Conservation (phyloP, 805 yeast species). For the Myxozyma melibiosi region DNA sequence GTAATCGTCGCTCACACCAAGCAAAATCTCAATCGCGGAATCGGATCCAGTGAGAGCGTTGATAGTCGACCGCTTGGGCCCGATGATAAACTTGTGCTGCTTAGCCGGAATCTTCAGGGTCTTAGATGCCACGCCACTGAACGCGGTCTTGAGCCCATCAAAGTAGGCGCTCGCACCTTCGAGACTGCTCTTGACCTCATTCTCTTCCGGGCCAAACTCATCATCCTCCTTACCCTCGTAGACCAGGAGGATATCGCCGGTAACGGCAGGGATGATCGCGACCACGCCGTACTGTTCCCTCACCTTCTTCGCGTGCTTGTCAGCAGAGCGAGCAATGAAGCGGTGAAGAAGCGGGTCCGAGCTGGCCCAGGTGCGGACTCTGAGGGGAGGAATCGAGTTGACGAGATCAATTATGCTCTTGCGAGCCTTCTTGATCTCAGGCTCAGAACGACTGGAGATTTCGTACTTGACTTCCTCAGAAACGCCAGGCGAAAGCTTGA, state of each 20-base stretch:
- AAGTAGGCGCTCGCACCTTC: conserved; percentile 57
- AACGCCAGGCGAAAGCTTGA: conserved; percentile 52
- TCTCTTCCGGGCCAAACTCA: conserved; percentile 65
- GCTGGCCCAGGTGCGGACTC: conserved; percentile 58
- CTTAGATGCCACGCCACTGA: conserved; percentile 47
- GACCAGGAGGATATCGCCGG: conserved; percentile 58
- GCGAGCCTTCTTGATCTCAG: conserved; percentile 62
- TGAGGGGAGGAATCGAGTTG: conserved; percentile 69
- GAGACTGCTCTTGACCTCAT: conserved; percentile 60
- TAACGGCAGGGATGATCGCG: conserved; percentile 54
- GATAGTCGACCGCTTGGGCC: conserved; percentile 64
- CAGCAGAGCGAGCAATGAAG: conserved; percentile 49
- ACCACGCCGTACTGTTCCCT: conserved; percentile 51
- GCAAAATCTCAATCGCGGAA: conserved; percentile 43
- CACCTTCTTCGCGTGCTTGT: conserved; percentile 28
- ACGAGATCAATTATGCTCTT: conserved; percentile 74
- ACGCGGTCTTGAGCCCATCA: conserved; percentile 59
- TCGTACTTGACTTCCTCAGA: conserved; percentile 58
- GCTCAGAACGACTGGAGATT: conserved; percentile 56
- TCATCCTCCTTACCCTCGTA: conserved; percentile 49
- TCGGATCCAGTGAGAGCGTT: conserved; percentile 46
- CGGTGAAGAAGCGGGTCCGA: conserved; percentile 63
- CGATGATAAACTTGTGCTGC: conserved; percentile 62
- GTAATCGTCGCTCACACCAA: conserved; percentile 41
- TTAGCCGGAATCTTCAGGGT: conserved; percentile 55